Percentiles rank a stretch among this genome's conserved stretches.
Conservation (phyloP, 129 eudicot genomes). For the Solidago caesia region DNA sequence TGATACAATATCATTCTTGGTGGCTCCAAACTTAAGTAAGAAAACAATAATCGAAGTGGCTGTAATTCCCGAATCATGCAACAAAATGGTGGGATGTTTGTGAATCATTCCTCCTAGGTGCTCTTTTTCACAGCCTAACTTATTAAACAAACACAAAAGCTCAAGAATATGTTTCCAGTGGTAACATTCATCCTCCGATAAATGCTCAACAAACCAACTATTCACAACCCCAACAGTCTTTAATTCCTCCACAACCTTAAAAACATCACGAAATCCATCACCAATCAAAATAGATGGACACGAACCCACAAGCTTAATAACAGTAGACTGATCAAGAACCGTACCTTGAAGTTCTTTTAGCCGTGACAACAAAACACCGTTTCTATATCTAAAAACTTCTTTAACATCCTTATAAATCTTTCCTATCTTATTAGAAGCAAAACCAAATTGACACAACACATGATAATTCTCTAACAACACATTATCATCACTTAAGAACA, state of each 20-base stretch:
- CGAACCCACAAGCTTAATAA: constrained; percentile 49
- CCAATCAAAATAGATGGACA: constrained; percentile 56
- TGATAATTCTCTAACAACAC: constrained; percentile 66
- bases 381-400: constrained; percentile 53
- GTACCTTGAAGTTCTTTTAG: constrained; percentile 45
- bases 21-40: constrained; percentile 62
- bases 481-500: constrained; percentile 65
- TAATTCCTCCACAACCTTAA: constrained; percentile 41
- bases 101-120: constrained; percentile 37
- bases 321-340: constrained; percentile 40
- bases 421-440: constrained; percentile 60
- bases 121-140: constrained; percentile 44
- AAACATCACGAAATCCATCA: constrained; percentile 23
- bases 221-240: constrained; percentile 39
- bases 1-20: constrained; percentile 37
- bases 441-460: constrained; percentile 64
- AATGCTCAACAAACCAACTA: constrained; percentile 55
- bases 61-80: constrained; percentile 48
- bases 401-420: constrained; percentile 60
- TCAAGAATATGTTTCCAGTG: constrained; percentile 57
- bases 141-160: constrained; percentile 41
- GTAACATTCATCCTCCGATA: constrained; percentile 46
- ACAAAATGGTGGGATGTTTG: constrained; percentile 51
- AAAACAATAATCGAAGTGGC: constrained; percentile 42
- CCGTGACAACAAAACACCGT: constrained; percentile 52